These are phyloP conservation scores for Geosmithia flava DNA, from an alignment of 2,329 filamentous ascomycete species.

Conservation along the genomic window DNA sequence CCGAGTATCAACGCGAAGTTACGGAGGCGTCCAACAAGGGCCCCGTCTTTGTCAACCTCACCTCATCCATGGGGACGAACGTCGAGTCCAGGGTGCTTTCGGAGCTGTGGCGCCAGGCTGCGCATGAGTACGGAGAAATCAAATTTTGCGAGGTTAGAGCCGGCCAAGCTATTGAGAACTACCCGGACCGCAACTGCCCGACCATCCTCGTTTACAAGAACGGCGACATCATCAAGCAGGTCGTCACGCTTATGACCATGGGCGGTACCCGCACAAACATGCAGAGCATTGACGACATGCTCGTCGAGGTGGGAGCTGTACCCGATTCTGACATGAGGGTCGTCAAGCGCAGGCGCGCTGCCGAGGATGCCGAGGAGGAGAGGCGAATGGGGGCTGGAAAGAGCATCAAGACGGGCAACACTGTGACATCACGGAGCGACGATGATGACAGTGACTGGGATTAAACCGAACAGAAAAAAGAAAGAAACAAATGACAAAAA, in stretches of 20 bases:
- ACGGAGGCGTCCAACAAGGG: constrained; percentile 74
- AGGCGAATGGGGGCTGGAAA: constrained; percentile 26
- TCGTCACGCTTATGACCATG: constrained; percentile 77
- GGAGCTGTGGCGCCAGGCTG: constrained; percentile 77
- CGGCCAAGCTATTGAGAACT: constrained; percentile 89
- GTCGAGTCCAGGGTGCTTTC: constrained; percentile 73
- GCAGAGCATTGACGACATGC: constrained; percentile 65
- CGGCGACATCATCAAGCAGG: constrained; percentile 80
- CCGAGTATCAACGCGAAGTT: constrained; percentile 82
- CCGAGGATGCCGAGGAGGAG: constrained; percentile 49
- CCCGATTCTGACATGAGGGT: constrained; percentile 69
- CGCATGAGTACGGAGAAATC: constrained; percentile 77
- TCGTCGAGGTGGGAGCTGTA: constrained; percentile 74
- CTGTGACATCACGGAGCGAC: constrained; percentile 20
- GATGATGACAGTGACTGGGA: constrained; percentile 52
- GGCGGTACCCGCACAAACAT: constrained; percentile 60
- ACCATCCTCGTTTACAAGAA: constrained; percentile 89
- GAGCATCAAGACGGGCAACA: constrained; percentile 38
- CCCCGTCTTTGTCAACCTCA: constrained; percentile 67
- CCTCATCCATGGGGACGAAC: constrained; percentile 65
- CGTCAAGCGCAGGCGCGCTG: constrained; percentile 44
- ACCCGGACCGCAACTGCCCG: constrained; percentile 88
- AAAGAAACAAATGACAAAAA: not conserved
- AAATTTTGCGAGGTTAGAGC: constrained; percentile 97
- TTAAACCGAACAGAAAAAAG: constrained; percentile 12